Base-by-base conservation (phyloP, 371 early-diverging fungal genomes). In the Haplosporangium sp. region DNA sequence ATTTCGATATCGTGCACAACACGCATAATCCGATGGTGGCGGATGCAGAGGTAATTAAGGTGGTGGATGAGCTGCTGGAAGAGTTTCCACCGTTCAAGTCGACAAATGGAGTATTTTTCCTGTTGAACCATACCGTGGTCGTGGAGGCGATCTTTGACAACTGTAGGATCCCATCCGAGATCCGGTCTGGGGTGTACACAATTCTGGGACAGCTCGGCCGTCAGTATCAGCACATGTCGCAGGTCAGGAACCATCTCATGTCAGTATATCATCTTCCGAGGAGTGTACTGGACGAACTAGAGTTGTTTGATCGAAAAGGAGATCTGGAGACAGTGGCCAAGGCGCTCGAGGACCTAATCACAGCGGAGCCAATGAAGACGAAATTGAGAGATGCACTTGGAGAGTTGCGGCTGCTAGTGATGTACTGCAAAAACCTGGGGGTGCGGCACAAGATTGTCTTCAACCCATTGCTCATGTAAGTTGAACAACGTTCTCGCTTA, bases 31-130 rank as follows among this genome's bases (percentile, higher is more conserved):
- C 86, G 1, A 92, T 95, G 87, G 90, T 90, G 9, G 88, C 95
- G 0, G 98, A 96, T 56, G 96, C 96, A 1, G 98, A 98, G 75
- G 91, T 96, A 1, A 77, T 98, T 18, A 91, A 93, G 46, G 92
- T 95, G 1, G 93, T 92, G 10, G 91, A 92, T 58, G 96, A 97
- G 81, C 86, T 96, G 1, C 67, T 96, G 40, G 92, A 94, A 59
- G 92, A 89, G 47, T 81, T 94, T 23, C 93, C 94, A 6, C 87
- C 92, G 6, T 89, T 91, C 55, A 86, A 87, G 55, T 79, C 86
- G 23, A 85, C 82, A 13, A 83, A 88, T 1, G 88, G 88, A 37
- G 84, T 84, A 59, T 66, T 71, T 12, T 86, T 89, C 54, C 71
- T 88, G 57, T 43, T 92, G 47, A 89, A 90, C 60, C 86, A 89